phyloP scores from a whole-genome alignment of 2,329 filamentous ascomycete species.

The Neonectria hederae region DNA sequence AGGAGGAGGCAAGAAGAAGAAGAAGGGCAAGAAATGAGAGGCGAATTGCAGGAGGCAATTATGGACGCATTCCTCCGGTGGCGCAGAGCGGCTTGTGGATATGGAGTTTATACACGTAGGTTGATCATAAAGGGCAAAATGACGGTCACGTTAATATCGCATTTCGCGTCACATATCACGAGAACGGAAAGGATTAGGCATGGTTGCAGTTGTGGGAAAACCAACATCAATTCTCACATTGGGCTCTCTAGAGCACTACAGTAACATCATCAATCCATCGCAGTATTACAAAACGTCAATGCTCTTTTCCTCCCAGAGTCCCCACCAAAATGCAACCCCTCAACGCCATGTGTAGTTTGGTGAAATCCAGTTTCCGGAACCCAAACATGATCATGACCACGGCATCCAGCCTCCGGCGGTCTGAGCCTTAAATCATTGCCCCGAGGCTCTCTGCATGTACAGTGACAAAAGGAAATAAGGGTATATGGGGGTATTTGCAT shows the following conservation, averaged over 20 bases:
- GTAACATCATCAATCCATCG: conserved; percentile 41
- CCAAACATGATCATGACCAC: conserved; percentile 30
- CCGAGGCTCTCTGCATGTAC: conserved; percentile 39
- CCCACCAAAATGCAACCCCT: conserved; percentile 28
- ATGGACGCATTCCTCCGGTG: not conserved
- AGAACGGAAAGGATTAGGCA: not conserved
- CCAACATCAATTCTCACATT: conserved; percentile 29
- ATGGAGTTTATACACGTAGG: not conserved
- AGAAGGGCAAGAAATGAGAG: conserved; percentile 46
- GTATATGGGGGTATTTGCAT: conserved; percentile 38
- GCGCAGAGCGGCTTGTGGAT: not conserved
- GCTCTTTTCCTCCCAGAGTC: conserved; percentile 33
- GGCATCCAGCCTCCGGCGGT: conserved; percentile 12
- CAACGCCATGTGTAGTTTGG: conserved; percentile 33
- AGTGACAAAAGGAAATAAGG: conserved; percentile 35
- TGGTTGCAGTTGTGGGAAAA: not conserved
- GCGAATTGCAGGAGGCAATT: not conserved
- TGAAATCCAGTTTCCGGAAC: conserved; percentile 35
- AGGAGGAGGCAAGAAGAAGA: conserved; percentile 68
- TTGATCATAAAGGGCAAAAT: not conserved
- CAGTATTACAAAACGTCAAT: conserved; percentile 35
- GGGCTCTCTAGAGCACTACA: conserved; percentile 37
- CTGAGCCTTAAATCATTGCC: conserved; percentile 33
- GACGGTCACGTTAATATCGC: not conserved
- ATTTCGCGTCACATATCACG: not conserved